Conservation (phyloP, 768 basidiomycete species). For the Chalciporus chontae region DNA sequence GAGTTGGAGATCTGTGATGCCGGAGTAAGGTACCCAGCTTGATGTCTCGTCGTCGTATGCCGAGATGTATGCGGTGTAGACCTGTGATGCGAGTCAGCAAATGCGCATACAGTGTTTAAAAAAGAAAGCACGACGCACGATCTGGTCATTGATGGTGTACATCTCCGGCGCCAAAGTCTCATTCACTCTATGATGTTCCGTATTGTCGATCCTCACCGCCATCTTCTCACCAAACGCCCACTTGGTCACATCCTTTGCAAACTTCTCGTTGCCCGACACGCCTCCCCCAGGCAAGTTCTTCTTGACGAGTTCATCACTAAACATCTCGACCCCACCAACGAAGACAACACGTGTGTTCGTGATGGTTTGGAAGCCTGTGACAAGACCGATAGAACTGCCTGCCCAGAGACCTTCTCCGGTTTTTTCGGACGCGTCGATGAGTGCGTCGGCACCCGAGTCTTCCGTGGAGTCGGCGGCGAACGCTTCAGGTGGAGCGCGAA, state of each 20-base stretch:
- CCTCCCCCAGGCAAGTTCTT: slow-evolving; percentile 59
- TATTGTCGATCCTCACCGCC: slow-evolving; percentile 73
- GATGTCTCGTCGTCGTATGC: slow-evolving; percentile 53
- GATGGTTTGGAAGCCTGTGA: slow-evolving; percentile 85
- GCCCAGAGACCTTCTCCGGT: slow-evolving; percentile 81
- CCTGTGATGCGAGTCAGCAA: slow-evolving; percentile 39
- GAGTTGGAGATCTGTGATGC: slow-evolving; percentile 77
- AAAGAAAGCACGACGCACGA: slow-evolving; percentile 45
- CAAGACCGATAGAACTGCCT: slow-evolving; percentile 71
- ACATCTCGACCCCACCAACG: slow-evolving; percentile 75
- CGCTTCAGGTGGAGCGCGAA: slow-evolving; percentile 71
- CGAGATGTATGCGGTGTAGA: slow-evolving; percentile 71
- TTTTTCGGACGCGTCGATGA: slow-evolving; percentile 70
- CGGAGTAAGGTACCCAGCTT: slow-evolving; percentile 71
- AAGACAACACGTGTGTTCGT: slow-evolving; percentile 77
- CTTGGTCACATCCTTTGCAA: slow-evolving; percentile 68
- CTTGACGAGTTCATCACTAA: slow-evolving; percentile 70
- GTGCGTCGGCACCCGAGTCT: slow-evolving; percentile 54
- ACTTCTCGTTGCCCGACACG: slow-evolving; percentile 70
- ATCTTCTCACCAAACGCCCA: slow-evolving; percentile 92
- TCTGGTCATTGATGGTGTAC: slow-evolving; percentile 84
- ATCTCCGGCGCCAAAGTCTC: slow-evolving; percentile 57
- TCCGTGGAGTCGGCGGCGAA: slow-evolving; percentile 67
- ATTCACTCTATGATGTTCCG: slow-evolving; percentile 69
- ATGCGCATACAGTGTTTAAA: background rate